These are phyloP conservation scores for Phanerochaete carnosa DNA, from an alignment of 768 basidiomycete species.

Conservation along the genomic window DNA sequence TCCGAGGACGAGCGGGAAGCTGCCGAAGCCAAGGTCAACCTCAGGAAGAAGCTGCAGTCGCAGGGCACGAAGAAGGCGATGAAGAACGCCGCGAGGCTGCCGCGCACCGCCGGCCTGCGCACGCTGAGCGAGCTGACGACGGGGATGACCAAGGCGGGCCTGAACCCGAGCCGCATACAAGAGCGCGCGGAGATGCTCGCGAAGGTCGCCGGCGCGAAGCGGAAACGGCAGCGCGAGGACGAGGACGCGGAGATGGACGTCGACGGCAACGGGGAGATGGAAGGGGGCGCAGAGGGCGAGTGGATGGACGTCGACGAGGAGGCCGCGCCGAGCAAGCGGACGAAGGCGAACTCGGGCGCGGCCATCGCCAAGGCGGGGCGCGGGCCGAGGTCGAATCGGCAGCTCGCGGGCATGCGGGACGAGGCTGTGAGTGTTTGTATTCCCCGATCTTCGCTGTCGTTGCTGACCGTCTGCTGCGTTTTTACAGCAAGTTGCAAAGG, in stretches of 20 bases:
- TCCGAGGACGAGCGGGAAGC: slow-evolving; percentile 78
- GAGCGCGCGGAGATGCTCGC: slow-evolving; percentile 85
- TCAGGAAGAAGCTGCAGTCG: slow-evolving; percentile 66
- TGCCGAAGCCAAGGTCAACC: slow-evolving; percentile 51
- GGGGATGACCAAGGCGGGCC: slow-evolving; percentile 82
- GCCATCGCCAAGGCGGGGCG: slow-evolving; percentile 48
- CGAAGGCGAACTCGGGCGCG: slow-evolving; percentile 59
- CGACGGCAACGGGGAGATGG: slow-evolving; percentile 19
- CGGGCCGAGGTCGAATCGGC: slow-evolving; percentile 68
- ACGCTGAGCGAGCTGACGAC: slow-evolving; percentile 71
- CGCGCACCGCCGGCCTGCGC: slow-evolving; percentile 68
- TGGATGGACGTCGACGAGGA: slow-evolving; percentile 45
- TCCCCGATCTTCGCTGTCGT: not conserved
- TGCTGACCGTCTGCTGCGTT: not conserved
- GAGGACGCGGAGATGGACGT: slow-evolving; percentile 65
- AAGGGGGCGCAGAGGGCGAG: slow-evolving; percentile 39
- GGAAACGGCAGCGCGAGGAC: slow-evolving; percentile 62
- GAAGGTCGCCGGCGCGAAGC: slow-evolving; percentile 65
- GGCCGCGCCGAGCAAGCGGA: slow-evolving; percentile 52
- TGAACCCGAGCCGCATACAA: slow-evolving; percentile 84
- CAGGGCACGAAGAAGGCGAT: slow-evolving; percentile 81
- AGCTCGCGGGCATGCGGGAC: slow-evolving; percentile 77
- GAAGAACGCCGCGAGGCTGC: slow-evolving; percentile 81
- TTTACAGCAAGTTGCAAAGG: slow-evolving; percentile 74
- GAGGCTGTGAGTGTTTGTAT: slow-evolving; percentile 50